Evolutionary conservation across 352 stramenopile genomes (phyloP), one percentile per base, ranked within the genome.

Genomic region (Pythium myriotylum): DNA sequence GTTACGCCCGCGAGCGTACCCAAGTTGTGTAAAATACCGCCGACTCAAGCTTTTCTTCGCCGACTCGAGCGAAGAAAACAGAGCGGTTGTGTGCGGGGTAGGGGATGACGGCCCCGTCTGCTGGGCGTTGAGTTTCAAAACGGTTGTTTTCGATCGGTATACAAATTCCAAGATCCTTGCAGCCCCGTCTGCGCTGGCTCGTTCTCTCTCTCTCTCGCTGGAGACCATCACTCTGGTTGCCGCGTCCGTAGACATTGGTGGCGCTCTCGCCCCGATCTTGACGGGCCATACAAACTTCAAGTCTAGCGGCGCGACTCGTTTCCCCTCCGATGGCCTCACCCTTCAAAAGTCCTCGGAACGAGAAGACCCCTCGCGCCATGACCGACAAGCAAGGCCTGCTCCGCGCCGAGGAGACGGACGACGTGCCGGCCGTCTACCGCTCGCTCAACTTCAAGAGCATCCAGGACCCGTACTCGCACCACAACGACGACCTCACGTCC

Each of bases 391-490:
- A 50, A 20, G 65, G 42, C 23, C 63, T 84, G 20, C 52, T 84
- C 27, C 65, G 67, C 33, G 46, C 56, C 0, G 72, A 83, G n/a
- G 74, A 74, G 20, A 51, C 54, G 6, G 70, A 79, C 32, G 65
- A 79, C 32, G 74, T 92, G 40, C 82, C 82, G 10, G 56, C 75
- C 14, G 78, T 88, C 29, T 92, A 91, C 69, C 72, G 72, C 1
- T 89, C 79, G 59, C 72, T 88, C 61, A 81, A 92, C 70, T 90
- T 91, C 59, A 72, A 74, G 52, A 86, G 73, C 56, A 75, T 91
- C 33, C 84, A 92, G 58, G 81, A 90, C 65, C 70, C 79, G 56
- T 92, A 92, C 69, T 82, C 76, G 65, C 72, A 76, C 52, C 65
- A 63, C 29, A 61, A 78, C 26, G 72, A 77, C 17, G 72, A 82